Conservation (phyloP, 2,329 filamentous ascomycete species). For the Phialophora tarda region DNA sequence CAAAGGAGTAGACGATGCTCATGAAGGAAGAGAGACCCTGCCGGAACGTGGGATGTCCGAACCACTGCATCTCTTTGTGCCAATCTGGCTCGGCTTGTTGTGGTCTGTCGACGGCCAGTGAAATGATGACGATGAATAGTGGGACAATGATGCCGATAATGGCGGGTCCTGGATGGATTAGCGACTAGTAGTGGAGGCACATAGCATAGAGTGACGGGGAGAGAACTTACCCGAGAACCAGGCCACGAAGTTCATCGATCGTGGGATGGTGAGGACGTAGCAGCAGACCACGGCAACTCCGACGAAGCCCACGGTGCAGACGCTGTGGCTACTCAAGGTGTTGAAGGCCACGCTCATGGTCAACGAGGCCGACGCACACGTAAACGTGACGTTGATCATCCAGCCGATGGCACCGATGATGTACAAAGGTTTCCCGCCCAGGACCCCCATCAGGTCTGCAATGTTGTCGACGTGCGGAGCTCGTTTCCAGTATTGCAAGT, state of each 20-base stretch:
- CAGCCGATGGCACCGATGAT: conserved; percentile 63
- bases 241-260: not conserved
- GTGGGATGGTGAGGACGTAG: not conserved
- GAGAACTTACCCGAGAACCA: not conserved
- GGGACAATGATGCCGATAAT: conserved; percentile 64
- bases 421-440: conserved; percentile 61
- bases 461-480: conserved; percentile 63
- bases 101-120: conserved; percentile 60
- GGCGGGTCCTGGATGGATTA: conserved; percentile 51
- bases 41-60: conserved; percentile 43
- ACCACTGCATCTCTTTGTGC: conserved; percentile 14
- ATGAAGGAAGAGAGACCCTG: conserved; percentile 46
- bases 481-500: conserved; percentile 57
- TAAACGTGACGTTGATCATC: conserved; percentile 63
- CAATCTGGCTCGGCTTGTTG: not conserved
- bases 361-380: conserved; percentile 67
- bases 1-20: conserved; percentile 51
- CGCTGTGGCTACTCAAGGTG: conserved; percentile 59
- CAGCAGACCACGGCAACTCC: conserved; percentile 53
- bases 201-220: not conserved
- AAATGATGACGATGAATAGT: conserved; percentile 59
- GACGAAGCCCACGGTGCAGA: conserved; percentile 63
- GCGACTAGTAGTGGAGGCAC: not conserved
- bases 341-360: conserved; percentile 68
- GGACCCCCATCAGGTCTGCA: conserved; percentile 63